Evolutionary conservation across 768 basidiomycete species (phyloP), one percentile per base, ranked within the genome.

Genomic region (Lentinula boryana): DNA sequence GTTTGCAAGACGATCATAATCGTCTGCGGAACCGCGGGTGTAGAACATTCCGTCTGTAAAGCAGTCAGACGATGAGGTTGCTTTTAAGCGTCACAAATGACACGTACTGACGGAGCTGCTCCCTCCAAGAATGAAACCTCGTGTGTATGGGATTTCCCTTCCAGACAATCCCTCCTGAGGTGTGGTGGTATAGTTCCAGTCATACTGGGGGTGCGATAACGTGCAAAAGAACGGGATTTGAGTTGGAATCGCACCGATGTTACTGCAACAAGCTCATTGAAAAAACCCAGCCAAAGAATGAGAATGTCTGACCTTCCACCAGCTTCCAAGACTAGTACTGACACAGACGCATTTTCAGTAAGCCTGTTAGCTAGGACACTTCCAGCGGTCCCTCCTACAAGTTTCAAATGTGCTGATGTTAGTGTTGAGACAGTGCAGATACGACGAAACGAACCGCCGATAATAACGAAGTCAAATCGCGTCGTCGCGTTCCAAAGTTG

Each of bases 21-120:
- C 67, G 27, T 65, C 63, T 51, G 33, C 44, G 3, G 67, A 62
- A 15, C 67, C 67, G 18, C 67, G 64, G 15, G 60, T 65, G 41
- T 62, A 67, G 10, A 56, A 40, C 64, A 68, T 60, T 40, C 51
- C 53, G 31, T 62, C 61, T 62, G 35, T 41, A 43, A 40, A 32
- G n/a, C n/a, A 32, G 50, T 51, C 40, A 52, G 40, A 15, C 50
- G 58, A 52, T 31, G 18, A 5, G 48, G 15, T 5, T 50, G 44
- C 15, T 33, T 32, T 21, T 27, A 12, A 48, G 8, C 2, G 27
- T 13, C 1, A 32, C 4, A 6, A 13, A 23, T 40, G 49, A 36
- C 31, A 62, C 61, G 32, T 18, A 62, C 61, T 62, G 21, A 58
- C 32, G 36, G 48, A 57, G 55, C 61, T 62, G 32, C 56, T 62